Conservation (phyloP, 345 rosid genomes). For the Kandelia obovata region DNA sequence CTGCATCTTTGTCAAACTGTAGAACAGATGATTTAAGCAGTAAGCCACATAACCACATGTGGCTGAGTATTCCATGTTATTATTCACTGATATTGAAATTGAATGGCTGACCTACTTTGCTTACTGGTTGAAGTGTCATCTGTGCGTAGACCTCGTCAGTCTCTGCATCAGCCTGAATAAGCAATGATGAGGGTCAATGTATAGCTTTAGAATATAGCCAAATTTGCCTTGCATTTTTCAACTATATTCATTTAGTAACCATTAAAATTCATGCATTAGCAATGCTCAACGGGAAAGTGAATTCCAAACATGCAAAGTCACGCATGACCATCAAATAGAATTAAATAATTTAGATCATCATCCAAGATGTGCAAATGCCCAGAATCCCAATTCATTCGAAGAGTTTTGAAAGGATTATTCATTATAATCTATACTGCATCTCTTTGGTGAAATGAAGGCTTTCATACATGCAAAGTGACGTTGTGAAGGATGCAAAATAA, state of each 20-base stretch:
- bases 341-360: not conserved
- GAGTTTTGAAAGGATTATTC: not conserved
- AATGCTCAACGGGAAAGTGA: not conserved
- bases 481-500: constrained; percentile 68
- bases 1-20: constrained; percentile 85
- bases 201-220: not conserved
- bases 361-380: not conserved
- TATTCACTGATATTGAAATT: not conserved
- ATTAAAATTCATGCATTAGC: not conserved
- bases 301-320: not conserved
- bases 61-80: not conserved
- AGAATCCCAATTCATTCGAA: not conserved
- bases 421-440: not conserved
- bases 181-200: constrained; percentile 1
- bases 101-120: constrained; percentile 56
- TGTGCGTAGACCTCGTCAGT: constrained; percentile 79
- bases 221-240: not conserved
- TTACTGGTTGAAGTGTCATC: constrained; percentile 79
- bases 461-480: constrained; percentile 59
- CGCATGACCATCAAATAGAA: not conserved
- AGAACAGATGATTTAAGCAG: constrained; percentile 19
- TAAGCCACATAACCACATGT: not conserved
- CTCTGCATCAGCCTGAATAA: constrained; percentile 64
- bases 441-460: constrained; percentile 5
- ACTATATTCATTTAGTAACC: not conserved